These are phyloP conservation scores for Aspergillus cejpii DNA, from an alignment of 2,329 filamentous ascomycete species.

Conservation along the genomic window DNA sequence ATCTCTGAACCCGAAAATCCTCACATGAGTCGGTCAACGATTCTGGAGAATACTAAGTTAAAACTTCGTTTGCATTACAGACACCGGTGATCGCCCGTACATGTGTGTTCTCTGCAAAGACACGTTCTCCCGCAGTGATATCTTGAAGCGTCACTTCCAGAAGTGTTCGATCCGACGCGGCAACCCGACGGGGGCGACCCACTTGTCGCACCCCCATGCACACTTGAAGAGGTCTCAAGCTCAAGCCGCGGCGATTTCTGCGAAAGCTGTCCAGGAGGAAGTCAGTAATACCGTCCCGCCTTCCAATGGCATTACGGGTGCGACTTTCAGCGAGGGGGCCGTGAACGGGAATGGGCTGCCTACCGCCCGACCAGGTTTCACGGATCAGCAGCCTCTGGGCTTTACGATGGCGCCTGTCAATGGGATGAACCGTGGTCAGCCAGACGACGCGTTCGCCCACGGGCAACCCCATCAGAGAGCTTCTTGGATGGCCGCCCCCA, in stretches of 20 bases:
- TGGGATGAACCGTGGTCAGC: constrained; percentile 37
- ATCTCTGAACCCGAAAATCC: neutral
- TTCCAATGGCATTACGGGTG: constrained; percentile 40
- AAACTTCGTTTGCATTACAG: constrained; percentile 43
- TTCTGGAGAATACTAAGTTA: neutral
- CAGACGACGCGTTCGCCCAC: constrained; percentile 32
- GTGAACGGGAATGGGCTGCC: constrained; percentile 41
- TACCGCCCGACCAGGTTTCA: constrained; percentile 32
- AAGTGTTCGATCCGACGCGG: constrained; percentile 96
- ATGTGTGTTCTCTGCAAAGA: constrained; percentile 97
- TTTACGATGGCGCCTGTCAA: constrained; percentile 40
- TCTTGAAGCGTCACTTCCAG: constrained; percentile 97
- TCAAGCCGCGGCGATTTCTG: constrained; percentile 41
- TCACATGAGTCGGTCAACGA: no score
- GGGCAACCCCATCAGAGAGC: constrained; percentile 36
- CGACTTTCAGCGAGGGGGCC: constrained; percentile 38
- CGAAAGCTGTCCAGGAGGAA: constrained; percentile 41
- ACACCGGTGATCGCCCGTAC: constrained; percentile 96
- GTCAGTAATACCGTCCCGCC: constrained; percentile 41
- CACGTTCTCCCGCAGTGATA: constrained; percentile 95
- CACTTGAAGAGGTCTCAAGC: constrained; percentile 68
- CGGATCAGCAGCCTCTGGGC: constrained; percentile 40
- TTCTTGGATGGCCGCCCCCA: constrained; percentile 41
- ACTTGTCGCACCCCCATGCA: constrained; percentile 85
- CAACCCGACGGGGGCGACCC: constrained; percentile 89